These are phyloP conservation scores for Tetrapisispora iriomotensis DNA, from an alignment of 805 yeast genomes.

Conservation along the genomic window DNA sequence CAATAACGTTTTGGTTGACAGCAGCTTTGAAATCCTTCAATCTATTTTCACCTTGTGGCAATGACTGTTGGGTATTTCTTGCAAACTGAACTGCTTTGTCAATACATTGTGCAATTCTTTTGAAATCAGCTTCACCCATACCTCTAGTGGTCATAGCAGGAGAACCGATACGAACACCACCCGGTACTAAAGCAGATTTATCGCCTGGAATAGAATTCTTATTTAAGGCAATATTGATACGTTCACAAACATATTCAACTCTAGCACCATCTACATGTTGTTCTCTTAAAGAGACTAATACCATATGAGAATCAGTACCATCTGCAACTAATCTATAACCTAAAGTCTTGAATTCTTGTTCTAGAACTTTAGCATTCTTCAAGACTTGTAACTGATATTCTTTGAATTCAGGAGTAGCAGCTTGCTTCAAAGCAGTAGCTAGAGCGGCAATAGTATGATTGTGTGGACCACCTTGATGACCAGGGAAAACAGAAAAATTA, in stretches of 20 bases:
- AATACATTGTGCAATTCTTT: slow-evolving; percentile 67
- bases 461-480: slow-evolving; percentile 99
- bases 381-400: slow-evolving; percentile 84
- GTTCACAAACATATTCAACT: slow-evolving; percentile 89
- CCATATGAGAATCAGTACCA: slow-evolving; percentile 97
- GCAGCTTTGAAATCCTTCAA: slow-evolving; percentile 90
- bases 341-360: slow-evolving; percentile 54
- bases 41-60: slow-evolving; percentile 90
- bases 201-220: slow-evolving; percentile 98
- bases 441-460: slow-evolving; percentile 97
- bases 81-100: slow-evolving; percentile 73
- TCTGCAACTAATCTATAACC: slow-evolving; percentile 81
- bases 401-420: slow-evolving; percentile 79
- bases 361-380: slow-evolving; percentile 79
- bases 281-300: slow-evolving; percentile 77
- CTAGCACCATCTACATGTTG: slow-evolving; percentile 95
- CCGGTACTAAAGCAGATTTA: slow-evolving; percentile 91
- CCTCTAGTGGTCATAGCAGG: slow-evolving; percentile 99
- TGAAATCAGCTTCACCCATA: slow-evolving; percentile 78
- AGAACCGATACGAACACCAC: slow-evolving; percentile 95
- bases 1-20: slow-evolving; percentile 62
- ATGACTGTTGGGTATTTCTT: slow-evolving; percentile 57
- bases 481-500: slow-evolving; percentile 98
- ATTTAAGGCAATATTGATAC: slow-evolving; percentile 89
- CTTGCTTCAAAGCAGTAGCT: slow-evolving; percentile 95